Percentiles rank a stretch among this genome's conserved stretches.
phyloP scores from a whole-genome alignment of 2,329 filamentous ascomycete genomes.

The Colletotrichum eleusines region DNA sequence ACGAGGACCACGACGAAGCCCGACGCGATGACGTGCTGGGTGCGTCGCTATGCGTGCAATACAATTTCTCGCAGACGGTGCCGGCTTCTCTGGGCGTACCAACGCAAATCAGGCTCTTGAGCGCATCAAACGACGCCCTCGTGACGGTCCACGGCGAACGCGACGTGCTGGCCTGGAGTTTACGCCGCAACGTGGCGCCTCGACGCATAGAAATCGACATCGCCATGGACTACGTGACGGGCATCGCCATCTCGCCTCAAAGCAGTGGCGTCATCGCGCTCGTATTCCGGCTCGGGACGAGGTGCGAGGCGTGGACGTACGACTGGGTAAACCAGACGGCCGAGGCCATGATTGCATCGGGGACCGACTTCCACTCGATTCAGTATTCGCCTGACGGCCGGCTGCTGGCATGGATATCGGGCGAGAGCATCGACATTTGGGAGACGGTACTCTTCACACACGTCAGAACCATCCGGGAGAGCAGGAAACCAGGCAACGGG shows the following conservation, averaged over 20 bases:
- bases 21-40: not conserved
- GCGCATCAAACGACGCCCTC: constrained; percentile 10
- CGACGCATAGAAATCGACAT: constrained; percentile 15
- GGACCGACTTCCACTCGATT: constrained; percentile 14
- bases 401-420: constrained; percentile 19
- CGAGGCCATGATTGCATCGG: constrained; percentile 15
- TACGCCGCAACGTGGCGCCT: constrained; percentile 15
- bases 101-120: constrained; percentile 22
- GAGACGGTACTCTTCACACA: constrained; percentile 32
- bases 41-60: constrained; percentile 23
- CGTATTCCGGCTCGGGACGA: not conserved
- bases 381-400: constrained; percentile 34
- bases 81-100: constrained; percentile 19
- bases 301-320: constrained; percentile 16
- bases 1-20: not conserved
- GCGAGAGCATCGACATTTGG: constrained; percentile 25
- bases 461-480: constrained; percentile 13
- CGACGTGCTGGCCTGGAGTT: constrained; percentile 24
- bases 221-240: constrained; percentile 26
- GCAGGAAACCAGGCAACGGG: constrained; percentile 7
- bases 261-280: constrained; percentile 16
- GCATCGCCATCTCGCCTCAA: constrained; percentile 25
- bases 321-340: constrained; percentile 9
- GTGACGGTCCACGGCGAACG: constrained; percentile 29
- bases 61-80: constrained; percentile 28